Evolutionary conservation across 257 asterid genomes (phyloP).

Genomic region (Petrea volubilis): DNA sequence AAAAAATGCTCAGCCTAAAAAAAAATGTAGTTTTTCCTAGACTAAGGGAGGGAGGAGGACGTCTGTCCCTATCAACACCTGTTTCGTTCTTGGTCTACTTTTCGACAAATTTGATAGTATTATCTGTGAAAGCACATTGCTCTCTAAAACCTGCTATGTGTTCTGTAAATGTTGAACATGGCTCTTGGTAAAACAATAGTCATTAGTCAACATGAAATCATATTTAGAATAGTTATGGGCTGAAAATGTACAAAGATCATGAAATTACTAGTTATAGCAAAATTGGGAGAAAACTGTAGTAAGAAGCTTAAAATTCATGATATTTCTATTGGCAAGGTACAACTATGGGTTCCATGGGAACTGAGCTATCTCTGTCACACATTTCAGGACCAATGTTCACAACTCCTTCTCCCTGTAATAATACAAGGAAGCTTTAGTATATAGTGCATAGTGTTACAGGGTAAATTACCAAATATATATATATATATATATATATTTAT

Average conservation of each 20-base stretch:
- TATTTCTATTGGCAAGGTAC: constrained; percentile 51
- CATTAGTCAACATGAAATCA: not conserved
- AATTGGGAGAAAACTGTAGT: not conserved
- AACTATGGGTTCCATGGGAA: constrained; percentile 68
- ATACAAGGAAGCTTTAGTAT: not conserved
- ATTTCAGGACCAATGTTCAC: constrained; percentile 63
- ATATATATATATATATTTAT: too few species aligned
- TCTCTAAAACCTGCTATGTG: too few species aligned
- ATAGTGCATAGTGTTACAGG: not conserved
- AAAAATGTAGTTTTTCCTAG: too few species aligned
- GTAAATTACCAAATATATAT: too few species aligned
- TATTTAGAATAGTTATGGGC: not conserved
- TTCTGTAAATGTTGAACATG: not conserved
- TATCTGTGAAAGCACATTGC: too few species aligned
- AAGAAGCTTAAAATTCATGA: not conserved
- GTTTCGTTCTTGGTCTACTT: too few species aligned
- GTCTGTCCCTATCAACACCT: too few species aligned
- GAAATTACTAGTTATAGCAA: not conserved
- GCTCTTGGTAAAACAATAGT: too few species aligned
- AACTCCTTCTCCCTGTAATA: constrained; percentile 72
- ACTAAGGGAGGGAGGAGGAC: too few species aligned
- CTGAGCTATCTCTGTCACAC: constrained; percentile 67
- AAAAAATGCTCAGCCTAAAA: too few species aligned
- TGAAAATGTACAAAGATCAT: not conserved
- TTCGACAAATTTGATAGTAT: too few species aligned